Conservation (phyloP, 192 early-diverging fungal species). For the Backusella luteola region DNA sequence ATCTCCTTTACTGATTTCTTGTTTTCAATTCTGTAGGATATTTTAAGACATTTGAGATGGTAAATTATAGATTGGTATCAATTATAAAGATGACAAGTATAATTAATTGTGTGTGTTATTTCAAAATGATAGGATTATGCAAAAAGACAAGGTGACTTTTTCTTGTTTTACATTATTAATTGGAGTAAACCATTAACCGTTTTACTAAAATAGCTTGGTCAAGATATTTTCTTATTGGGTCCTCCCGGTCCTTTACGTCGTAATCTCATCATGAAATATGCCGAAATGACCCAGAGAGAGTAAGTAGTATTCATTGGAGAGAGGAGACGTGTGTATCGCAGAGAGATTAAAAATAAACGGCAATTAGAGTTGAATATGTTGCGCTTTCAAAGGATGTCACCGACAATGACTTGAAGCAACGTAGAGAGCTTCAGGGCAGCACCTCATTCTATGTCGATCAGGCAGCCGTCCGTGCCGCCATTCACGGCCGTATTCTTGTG, state of each 20-base stretch:
- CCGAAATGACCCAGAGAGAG: constrained; percentile 58
- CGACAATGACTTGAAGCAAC: constrained; percentile 79
- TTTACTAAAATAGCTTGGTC: constrained; percentile 45
- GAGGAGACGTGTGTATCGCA: too few species aligned
- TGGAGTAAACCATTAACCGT: neutral
- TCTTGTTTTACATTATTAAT: neutral
- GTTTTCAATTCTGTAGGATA: constrained; percentile 18
- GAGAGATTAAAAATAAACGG: neutral
- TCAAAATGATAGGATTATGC: constrained; percentile 68
- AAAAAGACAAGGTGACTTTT: constrained; percentile 60
- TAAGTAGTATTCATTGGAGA: constrained; percentile 18
- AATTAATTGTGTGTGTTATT: neutral
- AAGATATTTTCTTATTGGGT: constrained; percentile 83
- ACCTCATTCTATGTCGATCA: constrained; percentile 63
- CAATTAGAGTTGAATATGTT: constrained; percentile 65
- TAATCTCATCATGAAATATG: constrained; percentile 67
- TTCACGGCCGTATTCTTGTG: constrained; percentile 57
- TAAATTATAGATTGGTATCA: neutral
- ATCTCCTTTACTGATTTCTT: neutral
- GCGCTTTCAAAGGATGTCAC: constrained; percentile 72
- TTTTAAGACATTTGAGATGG: constrained; percentile 42
- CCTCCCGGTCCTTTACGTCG: constrained; percentile 71
- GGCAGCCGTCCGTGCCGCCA: constrained; percentile 60
- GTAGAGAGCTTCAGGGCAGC: constrained; percentile 66
- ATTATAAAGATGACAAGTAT: neutral